Evolutionary conservation across 1,139 yeast genomes (phyloP), one percentile per base, ranked within the genome.

Genomic region (Debaryomyces nepalensis): DNA sequence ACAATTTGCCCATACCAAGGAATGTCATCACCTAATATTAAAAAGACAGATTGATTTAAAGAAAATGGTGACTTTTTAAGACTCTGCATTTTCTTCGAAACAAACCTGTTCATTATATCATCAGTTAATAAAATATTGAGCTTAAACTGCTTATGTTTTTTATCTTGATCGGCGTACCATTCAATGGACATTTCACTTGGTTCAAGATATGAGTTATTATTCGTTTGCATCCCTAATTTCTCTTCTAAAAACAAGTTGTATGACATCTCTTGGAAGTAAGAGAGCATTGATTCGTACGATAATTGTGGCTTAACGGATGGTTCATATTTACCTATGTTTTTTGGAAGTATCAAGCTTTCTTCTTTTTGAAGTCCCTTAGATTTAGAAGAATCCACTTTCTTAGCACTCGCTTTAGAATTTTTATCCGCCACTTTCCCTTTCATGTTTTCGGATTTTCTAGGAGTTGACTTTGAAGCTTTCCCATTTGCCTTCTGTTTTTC

Each of bases 161-260:
- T 77, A 40, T 71, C 68, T 24, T 68, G 70, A 39, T 73, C 77
- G 20, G 65, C 69, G 43, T 71, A 79, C 84, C 84, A 80, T 45
- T 77, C 80, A 39, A 83, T 66, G 21, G 63, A 52, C 49, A 70
- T 61, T 39, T 69, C 75, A 2, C 57, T 55, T 1, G 75, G 60
- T 35, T 77, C 73, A 12, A 66, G 55, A 33, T 53, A 55, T 30
- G 58, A 53, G 30, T 76, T 70, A 2, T 73, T 64, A 37, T 81
- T 70, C 32, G 79, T 68, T 26, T 72, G 70, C 22, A 40, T 26
- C 31, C 73, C 75, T 24, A 70, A 58, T 35, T 70, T 65, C 51
- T 83, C 87, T 57, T 84, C 91, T 39, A 81, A 64, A 47, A 81
- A 82, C 43, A 84, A 61, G 43, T 82, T 82, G 58, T 75, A 77